Base-by-base conservation (phyloP, 805 yeast species). In the Pichia californica region DNA sequence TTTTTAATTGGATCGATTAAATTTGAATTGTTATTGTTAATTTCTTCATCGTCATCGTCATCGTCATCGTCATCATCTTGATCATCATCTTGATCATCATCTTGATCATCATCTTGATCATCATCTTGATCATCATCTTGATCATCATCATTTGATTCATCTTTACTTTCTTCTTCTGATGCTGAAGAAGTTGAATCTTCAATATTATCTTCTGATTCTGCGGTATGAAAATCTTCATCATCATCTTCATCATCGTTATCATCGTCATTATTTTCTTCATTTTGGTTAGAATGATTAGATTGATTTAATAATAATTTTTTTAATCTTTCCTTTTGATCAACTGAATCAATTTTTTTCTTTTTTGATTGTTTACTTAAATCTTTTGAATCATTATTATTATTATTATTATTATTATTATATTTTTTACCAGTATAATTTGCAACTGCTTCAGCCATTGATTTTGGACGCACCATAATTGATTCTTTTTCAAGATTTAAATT, bases 391-490 rank as follows among this genome's bases (percentile, higher is more conserved):
- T 14, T 13, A 13, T 21, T 20, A 20, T 10, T 18, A 31, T 19
- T 8, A n/a, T 14, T 14, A 16, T 27, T 27, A 7, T 30, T 25
- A 10, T 15, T 10, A n/a, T 30, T 31, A 45, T 74, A 76, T 52
- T 68, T 71, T 45, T 74, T 75, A 25, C 79, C 78, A 1, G 81
- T 69, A 55, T 76, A 76, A 7, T 74, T 70, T 11, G 79, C 78
- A 26, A 78, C 73, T 9, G 81, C 81, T 55, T 74, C 80, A 9
- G 79, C 79, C 73, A 74, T 66, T 16, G 77, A 71, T 44, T 56
- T 67, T 13, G 77, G 76, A 36, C 57, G 51, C 20, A 40, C 52
- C 66, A 62, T 47, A n/a, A n/a, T n/a, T n/a, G n/a, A n/a, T 29
- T n/a, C 29, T 10, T 23, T 26, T 13, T 11, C 34, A 19, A 31